Evolutionary conservation across 768 basidiomycete species (phyloP).

Genomic region (Xerocomus spinulosus): DNA sequence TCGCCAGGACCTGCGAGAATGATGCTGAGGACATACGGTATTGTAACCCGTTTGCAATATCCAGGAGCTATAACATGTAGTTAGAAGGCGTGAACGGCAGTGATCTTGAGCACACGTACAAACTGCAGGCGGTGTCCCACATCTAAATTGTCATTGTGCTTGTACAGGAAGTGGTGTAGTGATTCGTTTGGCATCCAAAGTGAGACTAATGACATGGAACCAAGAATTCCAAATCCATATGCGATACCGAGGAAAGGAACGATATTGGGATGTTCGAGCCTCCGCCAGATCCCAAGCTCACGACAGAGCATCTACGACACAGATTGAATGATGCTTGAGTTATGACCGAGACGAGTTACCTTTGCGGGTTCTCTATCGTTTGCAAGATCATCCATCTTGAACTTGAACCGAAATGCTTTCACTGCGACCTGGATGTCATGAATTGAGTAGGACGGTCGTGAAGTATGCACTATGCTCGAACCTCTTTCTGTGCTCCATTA

Average conservation of each 20-base stretch:
- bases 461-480: background rate
- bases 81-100: conserved; percentile 8
- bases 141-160: background rate
- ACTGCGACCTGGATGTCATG: conserved; percentile 17
- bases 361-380: background rate
- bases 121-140: conserved; percentile 4
- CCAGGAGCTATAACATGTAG: conserved; percentile 11
- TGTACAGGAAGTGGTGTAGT: conserved; percentile 15
- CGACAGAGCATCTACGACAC: conserved; percentile 15
- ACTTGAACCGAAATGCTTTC: conserved; percentile 12
- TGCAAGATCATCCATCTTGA: background rate
- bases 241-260: conserved; percentile 16
- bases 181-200: conserved; percentile 29
- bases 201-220: conserved; percentile 25
- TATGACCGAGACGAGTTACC: background rate
- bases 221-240: conserved; percentile 22
- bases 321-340: fast-evolving
- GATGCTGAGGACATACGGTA: background rate
- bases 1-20: background rate
- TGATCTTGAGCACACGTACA: conserved; percentile 10
- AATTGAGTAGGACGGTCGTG: background rate
- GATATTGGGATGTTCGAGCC: conserved; percentile 22
- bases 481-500: conserved; percentile 1
- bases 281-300: conserved; percentile 28
- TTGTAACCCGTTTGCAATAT: conserved; percentile 11